These are phyloP conservation scores for Ramaria sp. DNA, from an alignment of 768 basidiomycete species.

Conservation along the genomic window DNA sequence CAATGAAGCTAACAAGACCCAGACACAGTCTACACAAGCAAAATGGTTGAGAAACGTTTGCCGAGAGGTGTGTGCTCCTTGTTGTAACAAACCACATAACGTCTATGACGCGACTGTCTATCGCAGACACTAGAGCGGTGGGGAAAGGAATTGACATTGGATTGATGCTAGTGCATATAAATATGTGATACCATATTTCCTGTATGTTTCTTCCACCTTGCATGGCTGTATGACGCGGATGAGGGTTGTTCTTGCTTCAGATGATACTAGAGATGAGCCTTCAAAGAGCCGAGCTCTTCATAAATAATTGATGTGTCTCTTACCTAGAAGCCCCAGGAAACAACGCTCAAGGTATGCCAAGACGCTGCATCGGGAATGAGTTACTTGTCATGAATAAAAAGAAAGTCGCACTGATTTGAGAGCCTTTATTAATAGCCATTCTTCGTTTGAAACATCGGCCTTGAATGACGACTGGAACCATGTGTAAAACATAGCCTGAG, in stretches of 20 bases:
- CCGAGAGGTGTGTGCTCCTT: neutral
- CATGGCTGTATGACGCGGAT: neutral
- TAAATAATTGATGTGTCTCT: neutral
- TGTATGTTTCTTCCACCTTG: neutral
- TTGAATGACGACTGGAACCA: slow-evolving; percentile 64
- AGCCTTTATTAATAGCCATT: slow-evolving; percentile 87
- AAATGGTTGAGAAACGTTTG: neutral
- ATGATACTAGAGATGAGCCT: neutral
- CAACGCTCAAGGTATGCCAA: neutral
- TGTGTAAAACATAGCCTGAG: neutral
- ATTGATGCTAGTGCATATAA: neutral
- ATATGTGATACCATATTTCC: neutral
- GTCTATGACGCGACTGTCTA: neutral
- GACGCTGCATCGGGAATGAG: neutral
- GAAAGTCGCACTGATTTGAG: slow-evolving; percentile 57
- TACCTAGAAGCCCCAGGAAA: neutral
- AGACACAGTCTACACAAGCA: neutral
- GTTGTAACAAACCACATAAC: neutral
- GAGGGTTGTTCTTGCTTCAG: neutral
- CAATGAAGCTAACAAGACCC: neutral
- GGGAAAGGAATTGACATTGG: neutral
- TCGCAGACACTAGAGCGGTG: neutral
- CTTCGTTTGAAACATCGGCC: slow-evolving; percentile 78
- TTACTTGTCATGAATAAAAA: no score
- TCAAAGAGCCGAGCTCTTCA: neutral